Base-by-base conservation (phyloP, 768 basidiomycete species). In the Serendipita sp. region DNA sequence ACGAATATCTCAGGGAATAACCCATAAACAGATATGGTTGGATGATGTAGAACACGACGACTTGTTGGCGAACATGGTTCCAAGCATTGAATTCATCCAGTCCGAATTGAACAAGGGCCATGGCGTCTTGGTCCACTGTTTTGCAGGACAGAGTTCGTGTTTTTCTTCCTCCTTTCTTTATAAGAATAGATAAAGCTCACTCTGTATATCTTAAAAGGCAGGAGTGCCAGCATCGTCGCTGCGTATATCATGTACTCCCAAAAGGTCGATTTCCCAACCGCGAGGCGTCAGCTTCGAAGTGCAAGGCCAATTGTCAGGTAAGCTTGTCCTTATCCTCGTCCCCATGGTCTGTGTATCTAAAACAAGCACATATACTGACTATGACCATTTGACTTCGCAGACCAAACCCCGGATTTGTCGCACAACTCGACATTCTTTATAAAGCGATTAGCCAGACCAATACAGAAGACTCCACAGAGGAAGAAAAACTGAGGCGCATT, bases 91-190 rank as follows among this genome's bases (percentile, higher is more conserved):
- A 3, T 93, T 92, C 75, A 92, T 96, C 51, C 80, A 88, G 67
- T 79, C 81, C 11, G 88, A 92, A 68, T 74, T 93, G 2, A 80
- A 85, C 72, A 88, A 86, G 70, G 84, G 81, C 0, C 76, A 85
- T 35, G 86, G 86, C 1, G 86, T 97, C 1, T 76, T 95, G 18
- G 88, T 96, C 0, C 93, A 96, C 73, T 95, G 93, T 71, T 86
- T 28, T 93, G 93, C 30, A 79, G 91, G 74, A 91, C 89, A 90
- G 74, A 72, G 88, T 80, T 28, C 24, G 16, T n/a, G 3, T 67
- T 54, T 2, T 30, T 28, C 41, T 5, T 46, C 45, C 37, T 30
- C 3, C 5, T 13, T 53, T 3, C 45, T 5, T 67, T 28, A 35
- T 41, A 41, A 5, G 5, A 13, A 41, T 41, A 13, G 38, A 13